Base-by-base conservation (phyloP, 1,284 basidiomycete genomes). In the Pisolithus thermaeus region DNA sequence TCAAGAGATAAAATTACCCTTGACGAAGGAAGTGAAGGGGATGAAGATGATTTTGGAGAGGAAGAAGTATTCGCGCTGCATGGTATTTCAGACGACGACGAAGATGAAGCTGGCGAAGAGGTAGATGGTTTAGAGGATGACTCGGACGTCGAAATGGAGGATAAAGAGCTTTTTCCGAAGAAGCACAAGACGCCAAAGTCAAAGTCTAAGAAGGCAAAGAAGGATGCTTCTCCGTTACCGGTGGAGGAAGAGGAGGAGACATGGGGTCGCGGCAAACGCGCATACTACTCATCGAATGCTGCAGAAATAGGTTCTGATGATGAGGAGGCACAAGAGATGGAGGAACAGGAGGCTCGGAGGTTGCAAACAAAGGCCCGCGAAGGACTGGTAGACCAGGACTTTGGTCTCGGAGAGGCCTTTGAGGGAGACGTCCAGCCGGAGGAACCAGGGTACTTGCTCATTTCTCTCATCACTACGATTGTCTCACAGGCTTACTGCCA, bases 271-370 rank as follows among this genome's bases (percentile, higher is more conserved):
- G 81, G 79, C 57, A 86, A 85, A 65, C 75, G 81, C 27, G 84
- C 83, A 20, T 95, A 94, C 68, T 94, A 95, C 68, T 81, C 90
- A 2, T 90, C 87, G 25, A 92, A 92, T 64, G 90, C 87, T 35
- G 82, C 79, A 20, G 75, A 88, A 50, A 70, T 90, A 32, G 89
- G 90, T 46, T 89, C 89, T 39, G 90, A 90, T 59, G 88, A 91
- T 55, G 90, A 93, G 56, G 90, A 92, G 65, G 89, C 83, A 37
- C 80, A 87, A 61, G 87, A 91, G 61, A 73, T 96, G 53, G 93
- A 97, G 63, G 88, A 92, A 65, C 84, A 88, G 62, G 94, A 97
- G 70, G 91, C 90, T 7, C 83, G 74, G 60, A 75, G 91, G 46
- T 68, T 97, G 48, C 95, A 97, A 68, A 70, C 74, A 25, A 91